phyloP scores from a whole-genome alignment of 176 grass and related monocot species.

The Luzula sylvatica region DNA sequence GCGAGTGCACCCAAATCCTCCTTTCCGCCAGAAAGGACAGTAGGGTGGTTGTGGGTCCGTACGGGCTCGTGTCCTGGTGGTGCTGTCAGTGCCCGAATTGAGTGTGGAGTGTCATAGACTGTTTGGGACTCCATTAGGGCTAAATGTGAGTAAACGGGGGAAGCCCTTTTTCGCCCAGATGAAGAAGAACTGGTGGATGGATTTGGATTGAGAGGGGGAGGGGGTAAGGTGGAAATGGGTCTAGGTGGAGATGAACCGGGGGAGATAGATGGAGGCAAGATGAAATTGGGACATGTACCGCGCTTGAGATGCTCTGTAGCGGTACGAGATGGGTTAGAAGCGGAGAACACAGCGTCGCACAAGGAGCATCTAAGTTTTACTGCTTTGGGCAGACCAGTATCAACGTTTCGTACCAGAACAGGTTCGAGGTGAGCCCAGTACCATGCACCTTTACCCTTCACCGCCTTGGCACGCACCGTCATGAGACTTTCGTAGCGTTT shows the following conservation, averaged over 20 bases:
- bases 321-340: constrained; percentile 56
- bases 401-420: constrained; percentile 36
- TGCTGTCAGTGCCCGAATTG: constrained; percentile 10
- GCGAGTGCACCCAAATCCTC: constrained; percentile 51
- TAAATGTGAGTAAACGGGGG: constrained; percentile 36
- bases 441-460: constrained; percentile 82
- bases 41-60: constrained; percentile 4
- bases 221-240: constrained; percentile 55
- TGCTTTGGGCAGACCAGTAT: constrained; percentile 52
- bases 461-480: constrained; percentile 52
- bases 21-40: constrained; percentile 61
- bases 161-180: constrained; percentile 38
- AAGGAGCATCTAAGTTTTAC: constrained; percentile 62
- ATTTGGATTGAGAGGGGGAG: constrained; percentile 31
- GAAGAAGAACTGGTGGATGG: constrained; percentile 17
- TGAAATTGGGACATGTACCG: constrained; percentile 63
- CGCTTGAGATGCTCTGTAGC: constrained; percentile 85
- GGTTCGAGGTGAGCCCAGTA: constrained; percentile 75
- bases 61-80: background rate
- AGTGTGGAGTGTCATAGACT: constrained; percentile 14
- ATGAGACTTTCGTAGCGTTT: constrained; percentile 59
- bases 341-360: constrained; percentile 68
- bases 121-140: constrained; percentile 43
- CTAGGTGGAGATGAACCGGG: constrained; percentile 35
- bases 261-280: constrained; percentile 28